These are phyloP conservation scores for Ustilago hordei DNA, from an alignment of 1,284 basidiomycete genomes.

Conservation along the genomic window DNA sequence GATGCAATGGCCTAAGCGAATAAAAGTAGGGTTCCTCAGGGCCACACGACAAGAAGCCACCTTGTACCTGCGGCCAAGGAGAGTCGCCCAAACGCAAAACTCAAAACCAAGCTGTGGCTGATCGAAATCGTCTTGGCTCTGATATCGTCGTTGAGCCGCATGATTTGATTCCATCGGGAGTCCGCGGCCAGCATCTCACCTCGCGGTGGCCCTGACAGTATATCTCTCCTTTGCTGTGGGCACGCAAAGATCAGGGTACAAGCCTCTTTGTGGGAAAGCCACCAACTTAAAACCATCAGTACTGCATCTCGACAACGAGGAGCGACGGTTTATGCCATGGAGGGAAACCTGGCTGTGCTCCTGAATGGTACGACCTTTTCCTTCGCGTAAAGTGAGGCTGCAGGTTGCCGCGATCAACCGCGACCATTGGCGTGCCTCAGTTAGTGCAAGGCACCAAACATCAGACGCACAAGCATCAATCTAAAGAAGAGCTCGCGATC, in stretches of 20 bases:
- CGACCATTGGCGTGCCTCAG: neutral
- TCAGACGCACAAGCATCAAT: neutral
- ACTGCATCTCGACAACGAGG: neutral
- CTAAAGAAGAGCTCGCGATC: neutral
- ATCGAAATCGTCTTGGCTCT: neutral
- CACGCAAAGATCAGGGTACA: neutral
- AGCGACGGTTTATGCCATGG: neutral
- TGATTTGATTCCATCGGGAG: neutral
- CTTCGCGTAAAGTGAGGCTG: slow-evolving; percentile 4
- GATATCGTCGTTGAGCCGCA: neutral
- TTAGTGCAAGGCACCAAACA: neutral
- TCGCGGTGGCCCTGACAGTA: neutral
- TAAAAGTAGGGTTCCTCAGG: slow-evolving; percentile 2
- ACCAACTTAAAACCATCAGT: slow-evolving; percentile 2
- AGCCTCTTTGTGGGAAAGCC: neutral
- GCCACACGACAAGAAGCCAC: neutral
- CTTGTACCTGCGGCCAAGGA: neutral
- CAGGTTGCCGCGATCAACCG: neutral
- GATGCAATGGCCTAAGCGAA: neutral
- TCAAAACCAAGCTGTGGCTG: neutral
- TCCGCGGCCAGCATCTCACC: neutral
- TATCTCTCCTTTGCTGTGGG: neutral
- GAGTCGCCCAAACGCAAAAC: neutral
- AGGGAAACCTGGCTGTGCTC: neutral
- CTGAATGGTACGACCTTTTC: neutral